A percentile compares a stretch with the other conserved stretches of the same genome.
phyloP scores from a whole-genome alignment of 2,329 filamentous ascomycete genomes.

The Fusarium keratoplasticum region DNA sequence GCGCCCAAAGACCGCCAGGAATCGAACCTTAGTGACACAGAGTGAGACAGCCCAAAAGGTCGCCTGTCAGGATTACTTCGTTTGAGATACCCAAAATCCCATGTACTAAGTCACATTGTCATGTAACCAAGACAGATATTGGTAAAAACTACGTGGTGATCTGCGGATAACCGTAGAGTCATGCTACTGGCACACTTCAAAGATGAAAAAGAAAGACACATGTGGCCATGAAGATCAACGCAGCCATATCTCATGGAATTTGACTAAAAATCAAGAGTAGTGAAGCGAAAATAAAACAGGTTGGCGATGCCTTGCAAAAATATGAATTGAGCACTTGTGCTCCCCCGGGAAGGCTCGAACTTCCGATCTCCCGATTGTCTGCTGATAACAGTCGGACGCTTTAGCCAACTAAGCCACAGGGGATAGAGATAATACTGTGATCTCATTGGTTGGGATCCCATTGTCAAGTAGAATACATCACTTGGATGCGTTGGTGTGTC shows the following conservation, averaged over 20 bases:
- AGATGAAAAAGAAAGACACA: not conserved
- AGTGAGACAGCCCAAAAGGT: not conserved
- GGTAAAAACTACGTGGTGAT: not conserved
- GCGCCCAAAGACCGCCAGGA: not conserved
- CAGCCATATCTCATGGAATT: not conserved
- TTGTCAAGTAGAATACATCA: not conserved
- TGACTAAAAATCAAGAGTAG: not conserved
- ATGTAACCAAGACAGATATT: not conserved
- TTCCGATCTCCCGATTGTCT: constrained; percentile 47
- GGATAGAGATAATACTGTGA: constrained; percentile 6
- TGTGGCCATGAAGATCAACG: not conserved
- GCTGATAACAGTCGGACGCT: constrained; percentile 41
- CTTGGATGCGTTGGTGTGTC: not conserved
- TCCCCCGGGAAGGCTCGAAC: constrained; percentile 47
- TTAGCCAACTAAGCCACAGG: constrained; percentile 43
- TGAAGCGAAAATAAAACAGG: not conserved
- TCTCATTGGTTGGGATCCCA: not conserved
- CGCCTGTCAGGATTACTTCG: not conserved
- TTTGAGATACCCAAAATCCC: not conserved
- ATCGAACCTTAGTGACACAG: not conserved
- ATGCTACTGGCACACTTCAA: not conserved
- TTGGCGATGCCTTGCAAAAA: not conserved
- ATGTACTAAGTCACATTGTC: not conserved
- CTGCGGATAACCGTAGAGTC: not conserved
- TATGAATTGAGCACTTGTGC: not conserved